phyloP scores from a whole-genome alignment of 768 basidiomycete species.

The Leccinum subgranulosum region DNA sequence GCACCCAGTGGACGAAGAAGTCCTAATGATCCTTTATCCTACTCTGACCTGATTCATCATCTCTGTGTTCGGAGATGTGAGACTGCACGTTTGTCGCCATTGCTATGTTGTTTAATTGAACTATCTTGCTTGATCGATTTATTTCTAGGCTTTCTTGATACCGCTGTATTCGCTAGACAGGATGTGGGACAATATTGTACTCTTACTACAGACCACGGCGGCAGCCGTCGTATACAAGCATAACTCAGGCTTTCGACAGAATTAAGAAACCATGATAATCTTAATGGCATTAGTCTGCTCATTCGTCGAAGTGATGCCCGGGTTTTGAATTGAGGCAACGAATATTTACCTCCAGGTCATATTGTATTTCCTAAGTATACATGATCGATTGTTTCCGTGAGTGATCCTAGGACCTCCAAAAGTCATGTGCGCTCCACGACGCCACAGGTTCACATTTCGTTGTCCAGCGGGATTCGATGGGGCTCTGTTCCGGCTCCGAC shows the following conservation, averaged over 20 bases:
- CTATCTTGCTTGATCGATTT: slow-evolving; percentile 2
- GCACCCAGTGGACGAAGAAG: slow-evolving; percentile 69
- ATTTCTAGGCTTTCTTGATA: slow-evolving; percentile 15
- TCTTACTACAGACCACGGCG: neutral
- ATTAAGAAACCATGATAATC: neutral
- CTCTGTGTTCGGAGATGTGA: slow-evolving; percentile 9
- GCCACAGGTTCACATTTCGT: slow-evolving; percentile 22
- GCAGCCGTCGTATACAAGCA: neutral
- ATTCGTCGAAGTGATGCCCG: neutral
- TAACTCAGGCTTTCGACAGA: neutral
- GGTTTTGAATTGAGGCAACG: neutral
- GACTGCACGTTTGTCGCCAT: slow-evolving; percentile 6
- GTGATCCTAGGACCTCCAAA: slow-evolving; percentile 4
- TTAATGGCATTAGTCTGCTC: neutral
- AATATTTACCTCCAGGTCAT: neutral
- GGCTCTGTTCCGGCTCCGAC: neutral
- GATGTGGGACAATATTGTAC: slow-evolving; percentile 15
- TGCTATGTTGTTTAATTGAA: slow-evolving; percentile 12
- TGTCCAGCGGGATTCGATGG: neutral
- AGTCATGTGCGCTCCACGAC: slow-evolving; percentile 13
- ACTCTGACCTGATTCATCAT: slow-evolving; percentile 25
- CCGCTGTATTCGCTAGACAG: slow-evolving; percentile 24
- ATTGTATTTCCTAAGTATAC: neutral
- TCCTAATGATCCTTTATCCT: slow-evolving; percentile 56
- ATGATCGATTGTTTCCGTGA: neutral